These are phyloP conservation scores for Geranium incanum DNA, from an alignment of 441 rosid genomes.

Conservation along the genomic window DNA sequence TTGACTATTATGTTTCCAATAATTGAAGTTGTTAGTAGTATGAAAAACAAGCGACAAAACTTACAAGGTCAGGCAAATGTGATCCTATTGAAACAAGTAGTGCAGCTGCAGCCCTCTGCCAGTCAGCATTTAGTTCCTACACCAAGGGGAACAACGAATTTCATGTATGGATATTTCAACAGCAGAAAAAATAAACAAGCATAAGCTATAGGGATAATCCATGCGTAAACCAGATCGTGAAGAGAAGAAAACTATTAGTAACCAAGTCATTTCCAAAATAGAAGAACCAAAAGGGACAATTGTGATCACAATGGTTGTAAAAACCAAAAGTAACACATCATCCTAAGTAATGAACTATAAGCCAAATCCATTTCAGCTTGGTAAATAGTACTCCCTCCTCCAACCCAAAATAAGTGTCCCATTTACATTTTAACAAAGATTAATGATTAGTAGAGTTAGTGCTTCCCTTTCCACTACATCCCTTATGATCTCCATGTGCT, in stretches of 20 bases:
- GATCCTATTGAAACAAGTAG: constrained; percentile 86
- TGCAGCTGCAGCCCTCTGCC: constrained; percentile 90
- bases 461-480: neutral
- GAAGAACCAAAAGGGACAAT: neutral
- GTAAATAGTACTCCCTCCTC: neutral
- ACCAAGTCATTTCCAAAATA: neutral
- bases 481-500: neutral
- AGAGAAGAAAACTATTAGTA: neutral
- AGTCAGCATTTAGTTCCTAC: constrained; percentile 80
- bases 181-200: neutral
- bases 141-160: constrained; percentile 21
- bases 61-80: constrained; percentile 92
- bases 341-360: neutral
- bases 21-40: neutral
- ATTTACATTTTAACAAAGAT: too few species aligned
- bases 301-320: neutral
- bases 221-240: neutral
- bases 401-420: neutral
- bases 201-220: constrained; percentile 1
- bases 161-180: neutral
- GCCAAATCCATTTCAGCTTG: neutral
- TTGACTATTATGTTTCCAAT: neutral
- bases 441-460: neutral
- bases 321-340: neutral
- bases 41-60: constrained; percentile 22